phyloP scores from a whole-genome alignment of 2,329 filamentous ascomycete species.

The Colletotrichum agaves region DNA sequence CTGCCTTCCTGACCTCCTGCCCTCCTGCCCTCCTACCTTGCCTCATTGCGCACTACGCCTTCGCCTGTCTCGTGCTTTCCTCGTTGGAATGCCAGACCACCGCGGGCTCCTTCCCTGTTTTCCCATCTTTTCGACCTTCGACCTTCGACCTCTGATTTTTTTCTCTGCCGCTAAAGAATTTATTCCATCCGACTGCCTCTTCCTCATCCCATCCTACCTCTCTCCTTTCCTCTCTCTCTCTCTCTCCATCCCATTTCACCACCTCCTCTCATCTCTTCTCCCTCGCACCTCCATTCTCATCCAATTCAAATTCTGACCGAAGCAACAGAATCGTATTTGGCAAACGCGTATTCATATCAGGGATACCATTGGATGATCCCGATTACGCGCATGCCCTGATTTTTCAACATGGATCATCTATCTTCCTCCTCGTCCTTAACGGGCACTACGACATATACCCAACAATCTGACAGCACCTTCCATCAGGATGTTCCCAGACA shows the following conservation, averaged over 20 bases:
- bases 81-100: background rate
- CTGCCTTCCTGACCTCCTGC: background rate
- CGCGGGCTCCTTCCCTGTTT: background rate
- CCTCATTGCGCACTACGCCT: background rate
- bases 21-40: background rate
- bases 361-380: constrained; percentile 9
- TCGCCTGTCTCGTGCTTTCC: background rate
- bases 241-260: background rate
- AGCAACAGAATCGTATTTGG: constrained; percentile 31
- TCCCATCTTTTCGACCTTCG: background rate
- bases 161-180: background rate
- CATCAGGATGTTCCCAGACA: constrained; percentile 43
- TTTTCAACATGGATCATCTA: constrained; percentile 46
- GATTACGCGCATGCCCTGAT: constrained; percentile 22
- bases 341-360: constrained; percentile 30
- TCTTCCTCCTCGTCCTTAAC: constrained; percentile 40
- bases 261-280: constrained; percentile 1
- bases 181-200: background rate
- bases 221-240: background rate
- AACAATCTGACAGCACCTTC: constrained; percentile 32
- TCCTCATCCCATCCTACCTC: background rate
- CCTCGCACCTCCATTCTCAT: background rate
- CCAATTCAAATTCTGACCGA: constrained; percentile 12
- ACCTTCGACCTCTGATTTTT: background rate
- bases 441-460: constrained; percentile 18